Base-by-base conservation (phyloP, 768 basidiomycete genomes). In the Pluteus cervinus region DNA sequence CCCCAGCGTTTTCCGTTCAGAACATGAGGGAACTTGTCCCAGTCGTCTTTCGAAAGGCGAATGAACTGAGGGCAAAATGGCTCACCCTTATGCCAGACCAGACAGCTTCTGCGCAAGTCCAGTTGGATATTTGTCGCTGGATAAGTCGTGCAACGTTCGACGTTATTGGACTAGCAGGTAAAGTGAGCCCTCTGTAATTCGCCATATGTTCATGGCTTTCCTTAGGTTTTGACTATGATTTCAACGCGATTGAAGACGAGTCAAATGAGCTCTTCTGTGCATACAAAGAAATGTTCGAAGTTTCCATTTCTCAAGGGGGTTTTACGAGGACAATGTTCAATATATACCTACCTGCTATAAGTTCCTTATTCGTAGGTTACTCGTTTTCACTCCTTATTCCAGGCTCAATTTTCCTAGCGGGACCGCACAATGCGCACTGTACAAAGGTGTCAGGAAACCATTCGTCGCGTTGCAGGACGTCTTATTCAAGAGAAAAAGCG, bases 111-210 rank as follows among this genome's bases (percentile, higher is more conserved):
- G 20, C 3, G 18, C 36, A 37, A 30, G 33, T 20, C 25, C 39
- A 21, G 28, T 52, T 96, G 17, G 87, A 96, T 49, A 75, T 92
- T 5, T 80, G 76, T 51, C 77, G 75, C 46, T 93, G 85, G 83
- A 58, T 92, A 23, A 84, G 80, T 45, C 72, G 88, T 29, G 80
- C 81, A 7, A 90, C 90, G 1, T 86, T 96, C 50, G 92, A 94
- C 55, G 81, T 93, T 29, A 90, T 96, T 47, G 92, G 90, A 1
- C 56, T 87, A n/a, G 86, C 90, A 28, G 86, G 86, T 86, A 39
- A 31, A 65, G 53, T 6, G 16, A 17, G 2, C 16, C 9, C n/a
- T 34, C 16, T 15, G 1, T 6, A 17, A 26, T 16, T 26, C 28
- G 29, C 40, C 31, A 26, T 20, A 10, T 25, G 24, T 29, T 38